These are phyloP conservation scores for Xanthoconium stramineum DNA, from an alignment of 768 basidiomycete species.

Conservation along the genomic window DNA sequence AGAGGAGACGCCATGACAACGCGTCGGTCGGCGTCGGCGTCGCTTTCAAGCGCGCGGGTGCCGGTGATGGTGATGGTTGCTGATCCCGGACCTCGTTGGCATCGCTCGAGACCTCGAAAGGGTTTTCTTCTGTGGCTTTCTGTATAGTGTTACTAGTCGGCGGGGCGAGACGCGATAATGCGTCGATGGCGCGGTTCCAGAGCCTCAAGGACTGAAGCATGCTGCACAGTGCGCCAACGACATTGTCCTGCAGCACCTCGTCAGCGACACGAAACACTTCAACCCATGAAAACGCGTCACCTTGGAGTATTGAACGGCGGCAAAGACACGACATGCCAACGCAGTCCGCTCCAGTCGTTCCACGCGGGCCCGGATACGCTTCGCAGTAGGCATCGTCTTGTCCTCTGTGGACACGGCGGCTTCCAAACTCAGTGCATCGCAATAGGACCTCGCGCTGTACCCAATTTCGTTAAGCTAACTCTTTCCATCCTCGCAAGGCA, in stretches of 20 bases:
- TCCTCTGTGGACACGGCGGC: slow-evolving; percentile 40
- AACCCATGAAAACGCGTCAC: slow-evolving; percentile 29
- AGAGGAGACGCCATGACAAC: slow-evolving; percentile 73
- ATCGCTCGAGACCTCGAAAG: slow-evolving; percentile 49
- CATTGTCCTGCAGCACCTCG: slow-evolving; percentile 50
- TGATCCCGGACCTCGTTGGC: slow-evolving; percentile 30
- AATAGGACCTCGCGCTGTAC: slow-evolving; percentile 49
- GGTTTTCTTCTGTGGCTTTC: slow-evolving; percentile 36
- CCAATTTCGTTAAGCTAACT: not conserved
- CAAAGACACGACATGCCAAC: slow-evolving; percentile 65
- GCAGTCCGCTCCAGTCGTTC: slow-evolving; percentile 66
- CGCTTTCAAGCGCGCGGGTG: slow-evolving; percentile 8
- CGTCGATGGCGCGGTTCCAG: slow-evolving; percentile 78
- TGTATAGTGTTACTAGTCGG: slow-evolving; percentile 23
- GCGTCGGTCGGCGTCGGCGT: slow-evolving; percentile 42
- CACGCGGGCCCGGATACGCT: slow-evolving; percentile 59
- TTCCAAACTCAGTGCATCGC: slow-evolving; percentile 54
- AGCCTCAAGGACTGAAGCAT: slow-evolving; percentile 70
- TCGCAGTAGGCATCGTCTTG: slow-evolving; percentile 47
- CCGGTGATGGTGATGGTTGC: slow-evolving; percentile 15
- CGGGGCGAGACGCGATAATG: slow-evolving; percentile 56
- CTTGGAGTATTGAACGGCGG: slow-evolving; percentile 63
- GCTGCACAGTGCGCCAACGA: slow-evolving; percentile 50
- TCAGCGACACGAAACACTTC: not conserved
- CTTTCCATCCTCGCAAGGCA: not conserved